Base-by-base conservation (phyloP, 495 filamentous ascomycete genomes). In the Penicillium maclennaniae region DNA sequence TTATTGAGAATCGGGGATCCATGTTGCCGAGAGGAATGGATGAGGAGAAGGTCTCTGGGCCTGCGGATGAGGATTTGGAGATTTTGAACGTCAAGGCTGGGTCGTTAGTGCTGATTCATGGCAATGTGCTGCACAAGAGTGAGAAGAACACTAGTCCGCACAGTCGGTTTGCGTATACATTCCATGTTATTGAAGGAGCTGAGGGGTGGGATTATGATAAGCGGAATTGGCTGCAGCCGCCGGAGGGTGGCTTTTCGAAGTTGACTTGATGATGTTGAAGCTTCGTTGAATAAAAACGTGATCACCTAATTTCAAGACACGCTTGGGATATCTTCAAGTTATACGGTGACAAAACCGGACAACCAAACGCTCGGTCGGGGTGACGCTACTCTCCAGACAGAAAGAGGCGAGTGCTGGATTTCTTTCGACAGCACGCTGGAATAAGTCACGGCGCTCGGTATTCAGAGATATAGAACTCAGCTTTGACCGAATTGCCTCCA, bases 121-220 rank as follows among this genome's bases (percentile, higher is more conserved):
- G 93, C 16, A 97, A 98, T 75, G 71, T 97, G 41, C 59, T 98
- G 69, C 93, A 98, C 67, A 93, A 96, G 81, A 97, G 93, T 68
- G 90, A 95, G 79, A 87, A 77, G 79, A 98, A 98, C 60, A 68
- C 79, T 31, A 95, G 93, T 61, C 67, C 74, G 51, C 87, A 86
- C 71, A 92, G 91, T 50, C 81, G 93, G 62, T 95, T 90, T 67
- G 96, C 96, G 21, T 98, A 98, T 71, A 98, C 95, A 0, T 98
- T 97, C 62, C 93, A 98, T 75, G 80, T 96, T 38, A 97, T 97
- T 65, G 93, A 97, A 69, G 89, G 89, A 0, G 85, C 88, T 45
- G 80, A 85, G 38, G 72, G 73, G 17, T 77, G 71, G 73, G 72
- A 72, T 37, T 98, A 96, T 69, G 95, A 97, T 72, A 79, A 78